These are phyloP conservation scores for Ustilago loliicola DNA, from an alignment of 1,284 basidiomycete genomes.

Conservation along the genomic window DNA sequence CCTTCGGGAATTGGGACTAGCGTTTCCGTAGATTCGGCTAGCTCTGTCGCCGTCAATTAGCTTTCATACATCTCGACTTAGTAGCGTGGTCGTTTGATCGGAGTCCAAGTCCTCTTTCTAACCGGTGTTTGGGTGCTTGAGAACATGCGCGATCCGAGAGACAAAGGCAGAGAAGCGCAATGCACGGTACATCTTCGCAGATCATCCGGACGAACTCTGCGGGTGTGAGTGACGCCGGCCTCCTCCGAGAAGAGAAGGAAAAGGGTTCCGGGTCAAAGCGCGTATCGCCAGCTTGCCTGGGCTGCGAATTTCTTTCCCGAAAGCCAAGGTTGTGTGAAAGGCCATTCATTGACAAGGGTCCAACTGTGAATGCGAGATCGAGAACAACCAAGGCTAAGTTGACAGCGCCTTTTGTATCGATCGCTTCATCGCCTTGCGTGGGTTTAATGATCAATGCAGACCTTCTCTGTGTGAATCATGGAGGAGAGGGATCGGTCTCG, in stretches of 20 bases:
- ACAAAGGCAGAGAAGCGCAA: too few species aligned
- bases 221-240: background rate
- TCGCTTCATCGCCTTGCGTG: too few species aligned
- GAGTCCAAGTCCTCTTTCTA: too few species aligned
- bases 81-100: too few species aligned
- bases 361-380: background rate
- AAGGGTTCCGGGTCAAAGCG: background rate
- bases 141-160: background rate
- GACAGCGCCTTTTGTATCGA: too few species aligned
- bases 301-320: background rate
- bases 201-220: background rate
- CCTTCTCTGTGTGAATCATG: too few species aligned
- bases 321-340: background rate
- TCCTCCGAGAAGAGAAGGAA: background rate
- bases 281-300: background rate
- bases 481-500: too few species aligned
- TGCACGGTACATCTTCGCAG: background rate
- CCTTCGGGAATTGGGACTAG: background rate
- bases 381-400: background rate
- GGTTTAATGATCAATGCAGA: too few species aligned
- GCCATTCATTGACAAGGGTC: background rate
- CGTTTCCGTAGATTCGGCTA: background rate
- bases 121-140: too few species aligned
- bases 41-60: background rate
- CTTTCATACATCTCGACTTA: too few species aligned